These are phyloP conservation scores for Mercurialis annua DNA, from an alignment of 345 rosid genomes.

Conservation along the genomic window DNA sequence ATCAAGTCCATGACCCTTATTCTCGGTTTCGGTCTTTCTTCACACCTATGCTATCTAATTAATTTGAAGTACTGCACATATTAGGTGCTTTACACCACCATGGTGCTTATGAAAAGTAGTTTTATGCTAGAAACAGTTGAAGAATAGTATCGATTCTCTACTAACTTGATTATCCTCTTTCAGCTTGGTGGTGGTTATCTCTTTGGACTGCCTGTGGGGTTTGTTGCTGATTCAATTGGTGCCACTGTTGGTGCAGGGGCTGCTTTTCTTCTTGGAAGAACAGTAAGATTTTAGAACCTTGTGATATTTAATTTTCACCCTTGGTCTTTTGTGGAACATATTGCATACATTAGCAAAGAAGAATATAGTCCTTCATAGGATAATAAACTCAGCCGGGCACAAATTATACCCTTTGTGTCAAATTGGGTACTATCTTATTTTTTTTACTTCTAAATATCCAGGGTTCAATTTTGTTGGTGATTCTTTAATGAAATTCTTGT, in stretches of 20 bases:
- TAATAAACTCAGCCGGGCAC: no score
- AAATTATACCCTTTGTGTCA: no score
- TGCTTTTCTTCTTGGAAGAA: slow-evolving; percentile 91
- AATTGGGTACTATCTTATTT: no score
- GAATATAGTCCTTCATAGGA: no score
- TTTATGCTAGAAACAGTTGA: neutral
- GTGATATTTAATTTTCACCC: neutral
- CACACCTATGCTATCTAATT: neutral
- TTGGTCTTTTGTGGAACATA: neutral
- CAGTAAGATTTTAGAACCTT: slow-evolving; percentile 37
- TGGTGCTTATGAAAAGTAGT: neutral
- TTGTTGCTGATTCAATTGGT: slow-evolving; percentile 91
- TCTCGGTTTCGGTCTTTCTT: neutral
- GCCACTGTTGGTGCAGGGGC: slow-evolving; percentile 92
- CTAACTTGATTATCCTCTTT: slow-evolving; percentile 28
- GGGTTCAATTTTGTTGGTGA: no score
- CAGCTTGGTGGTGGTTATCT: slow-evolving; percentile 99
- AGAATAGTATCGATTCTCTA: neutral
- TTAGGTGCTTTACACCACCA: neutral
- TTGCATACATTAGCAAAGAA: neutral
- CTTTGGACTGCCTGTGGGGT: slow-evolving; percentile 89
- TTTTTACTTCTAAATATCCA: no score
- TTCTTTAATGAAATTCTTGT: no score
- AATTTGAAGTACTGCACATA: neutral
- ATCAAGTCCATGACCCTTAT: neutral